Evolutionary conservation across 2,329 filamentous ascomycete species (phyloP), one percentile per base, ranked within the genome.

Genomic region (Pyrenophora graminea): DNA sequence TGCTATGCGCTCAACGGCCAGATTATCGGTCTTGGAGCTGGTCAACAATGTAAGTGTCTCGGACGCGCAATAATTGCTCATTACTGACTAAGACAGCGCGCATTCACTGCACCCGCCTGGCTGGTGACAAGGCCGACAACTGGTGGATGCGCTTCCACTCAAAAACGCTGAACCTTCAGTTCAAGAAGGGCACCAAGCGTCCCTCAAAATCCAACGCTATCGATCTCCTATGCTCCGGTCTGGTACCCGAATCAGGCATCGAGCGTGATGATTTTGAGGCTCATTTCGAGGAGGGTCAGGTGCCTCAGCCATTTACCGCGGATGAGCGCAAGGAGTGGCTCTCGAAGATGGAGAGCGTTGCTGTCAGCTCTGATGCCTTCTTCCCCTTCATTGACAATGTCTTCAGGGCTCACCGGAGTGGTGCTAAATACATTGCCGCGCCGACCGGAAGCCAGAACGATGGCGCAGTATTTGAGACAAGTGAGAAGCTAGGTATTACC

Each of bases 101-200:
- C 64, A 99, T 99, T 66, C 94, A 99, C 83, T 99, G 94, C 85
- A 99, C 94, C 36, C 88, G 94, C 61, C 85, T 99, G 44, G 94
- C 94, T 9, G 94, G 94, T 54, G 93, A 97, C 81, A 99, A 99
- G 82, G 91, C 92, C 41, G 94, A 99, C 77, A 97, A 96, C 82
- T 97, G 93, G 93, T 99, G 93, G 94, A 89, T 99, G 82, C 89
- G 94, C 68, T 97, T 97, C 85, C 90, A 97, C 80, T 87, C 90
- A 64, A 88, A 90, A 45, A 90, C 94, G 10, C 82, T 97, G 42
- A 82, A 80, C 70, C 88, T 99, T 74, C 90, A 93, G 80, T 99
- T 91, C 90, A 97, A 96, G 84, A 93, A 94, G 80, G 93, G 94
- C 67, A 91, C 89, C 71, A 97, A 97, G 86, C 86, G 94, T 51